Evolutionary conservation across 2,329 filamentous ascomycete species (phyloP).

Genomic region (Neurospora sp.): DNA sequence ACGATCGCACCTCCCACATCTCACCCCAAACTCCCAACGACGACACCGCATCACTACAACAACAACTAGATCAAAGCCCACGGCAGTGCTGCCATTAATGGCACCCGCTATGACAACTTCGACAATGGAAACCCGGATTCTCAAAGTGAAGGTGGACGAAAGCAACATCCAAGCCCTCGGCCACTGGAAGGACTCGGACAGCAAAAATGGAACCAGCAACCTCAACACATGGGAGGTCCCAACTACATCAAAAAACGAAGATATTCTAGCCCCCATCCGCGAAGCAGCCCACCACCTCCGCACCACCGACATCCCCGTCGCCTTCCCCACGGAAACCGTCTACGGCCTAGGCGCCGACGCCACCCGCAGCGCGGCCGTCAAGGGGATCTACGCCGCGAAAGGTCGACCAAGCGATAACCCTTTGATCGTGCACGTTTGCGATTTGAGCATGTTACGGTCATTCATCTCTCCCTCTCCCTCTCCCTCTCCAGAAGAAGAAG

Average conservation of each 20-base stretch:
- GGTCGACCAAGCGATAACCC: slow-evolving; percentile 89
- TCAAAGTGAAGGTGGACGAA: slow-evolving; percentile 17
- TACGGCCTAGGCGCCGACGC: slow-evolving; percentile 97
- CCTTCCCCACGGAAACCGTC: slow-evolving; percentile 95
- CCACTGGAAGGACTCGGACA: slow-evolving; percentile 8
- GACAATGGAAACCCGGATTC: slow-evolving; percentile 20
- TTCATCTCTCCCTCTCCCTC: slow-evolving; percentile 37
- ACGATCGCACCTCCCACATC: neutral
- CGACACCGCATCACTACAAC: neutral
- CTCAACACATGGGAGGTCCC: slow-evolving; percentile 35
- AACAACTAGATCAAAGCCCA: neutral
- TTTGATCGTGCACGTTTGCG: slow-evolving; percentile 84
- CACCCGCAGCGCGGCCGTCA: slow-evolving; percentile 71
- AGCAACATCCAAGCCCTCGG: slow-evolving; percentile 9
- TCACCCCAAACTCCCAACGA: neutral
- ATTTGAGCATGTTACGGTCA: slow-evolving; percentile 62
- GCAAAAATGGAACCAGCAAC: neutral
- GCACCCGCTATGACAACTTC: neutral
- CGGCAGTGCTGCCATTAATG: slow-evolving; percentile 1
- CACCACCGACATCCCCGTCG: slow-evolving; percentile 65
- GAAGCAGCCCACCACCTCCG: slow-evolving; percentile 59
- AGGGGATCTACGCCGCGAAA: slow-evolving; percentile 88
- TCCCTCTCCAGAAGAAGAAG: neutral
- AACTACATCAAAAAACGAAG: slow-evolving; percentile 14
- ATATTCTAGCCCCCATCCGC: slow-evolving; percentile 35